Percentiles rank a stretch among this genome's conserved stretches.
phyloP scores from a whole-genome alignment of 31 red algal genomes.

The Odonthalia washingtoniensis region DNA sequence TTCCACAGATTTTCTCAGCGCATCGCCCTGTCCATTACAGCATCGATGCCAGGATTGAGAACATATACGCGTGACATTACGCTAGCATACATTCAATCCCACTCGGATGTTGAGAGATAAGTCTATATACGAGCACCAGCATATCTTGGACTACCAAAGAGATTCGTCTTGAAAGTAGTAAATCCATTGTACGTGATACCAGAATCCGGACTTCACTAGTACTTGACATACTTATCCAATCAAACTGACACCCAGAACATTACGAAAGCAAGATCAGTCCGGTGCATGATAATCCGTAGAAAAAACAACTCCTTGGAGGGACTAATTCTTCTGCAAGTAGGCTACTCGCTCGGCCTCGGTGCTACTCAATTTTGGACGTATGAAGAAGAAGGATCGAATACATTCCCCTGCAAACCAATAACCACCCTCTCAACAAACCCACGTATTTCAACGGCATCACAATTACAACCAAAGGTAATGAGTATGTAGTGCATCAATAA shows the following conservation, averaged over 20 bases:
- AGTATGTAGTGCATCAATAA: neutral
- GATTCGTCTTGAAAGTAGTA: neutral
- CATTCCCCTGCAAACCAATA: no score
- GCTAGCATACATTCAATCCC: conserved; percentile 9
- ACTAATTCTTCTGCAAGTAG: neutral
- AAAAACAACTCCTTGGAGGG: neutral
- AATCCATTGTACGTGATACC: conserved; percentile 26
- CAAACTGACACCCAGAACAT: neutral
- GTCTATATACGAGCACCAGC: neutral
- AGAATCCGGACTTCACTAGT: conserved; percentile 12
- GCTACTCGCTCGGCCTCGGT: neutral
- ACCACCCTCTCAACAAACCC: neutral
- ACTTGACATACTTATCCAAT: neutral
- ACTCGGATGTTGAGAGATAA: neutral
- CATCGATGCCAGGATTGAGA: no score
- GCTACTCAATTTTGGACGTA: neutral
- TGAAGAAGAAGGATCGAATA: neutral
- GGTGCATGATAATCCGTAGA: neutral
- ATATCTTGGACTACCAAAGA: neutral
- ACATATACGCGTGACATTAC: neutral
- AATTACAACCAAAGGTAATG: neutral
- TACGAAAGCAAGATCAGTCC: neutral
- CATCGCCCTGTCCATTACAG: neutral
- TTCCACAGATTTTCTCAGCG: neutral
- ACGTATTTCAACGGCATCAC: no score